These are phyloP conservation scores for Lentinula aciculospora DNA, from an alignment of 768 basidiomycete genomes.

Conservation along the genomic window DNA sequence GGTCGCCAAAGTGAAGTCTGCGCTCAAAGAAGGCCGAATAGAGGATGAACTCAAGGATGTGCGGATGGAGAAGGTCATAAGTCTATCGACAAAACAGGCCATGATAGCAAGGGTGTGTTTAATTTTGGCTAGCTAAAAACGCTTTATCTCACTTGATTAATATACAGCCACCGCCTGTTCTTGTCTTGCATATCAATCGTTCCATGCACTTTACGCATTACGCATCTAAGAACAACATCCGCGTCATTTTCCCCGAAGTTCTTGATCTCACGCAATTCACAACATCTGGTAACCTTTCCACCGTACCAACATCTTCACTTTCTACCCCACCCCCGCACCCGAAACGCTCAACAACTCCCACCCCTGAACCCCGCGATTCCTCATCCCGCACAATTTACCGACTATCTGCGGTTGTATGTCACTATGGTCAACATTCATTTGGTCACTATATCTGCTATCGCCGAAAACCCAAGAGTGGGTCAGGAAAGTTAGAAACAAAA, in stretches of 20 bases:
- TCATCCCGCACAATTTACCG: constrained; percentile 74
- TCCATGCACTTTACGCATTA: constrained; percentile 76
- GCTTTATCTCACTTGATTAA: background rate
- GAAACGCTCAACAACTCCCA: constrained; percentile 48
- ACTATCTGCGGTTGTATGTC: constrained; percentile 81
- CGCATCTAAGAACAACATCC: constrained; percentile 80
- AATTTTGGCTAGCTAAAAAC: background rate
- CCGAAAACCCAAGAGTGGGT: constrained; percentile 56
- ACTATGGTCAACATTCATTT: constrained; percentile 88
- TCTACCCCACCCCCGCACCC: constrained; percentile 52
- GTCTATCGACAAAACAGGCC: constrained; percentile 83
- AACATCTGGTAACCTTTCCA: constrained; percentile 76
- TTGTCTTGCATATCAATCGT: constrained; percentile 88
- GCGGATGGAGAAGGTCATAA: constrained; percentile 70
- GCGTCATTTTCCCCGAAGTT: constrained; percentile 72
- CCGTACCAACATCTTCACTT: constrained; percentile 62
- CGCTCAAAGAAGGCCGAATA: constrained; percentile 68
- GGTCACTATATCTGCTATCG: constrained; percentile 95
- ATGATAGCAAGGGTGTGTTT: constrained; percentile 80
- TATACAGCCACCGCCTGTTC: constrained; percentile 75
- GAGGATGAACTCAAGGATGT: constrained; percentile 83
- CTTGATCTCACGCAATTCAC: constrained; percentile 88
- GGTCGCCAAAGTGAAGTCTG: constrained; percentile 52
- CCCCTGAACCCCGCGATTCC: constrained; percentile 41
- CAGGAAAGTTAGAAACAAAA: constrained; percentile 30